Evolutionary conservation across 345 rosid species (phyloP), one percentile per base, ranked within the genome.

Genomic region (Theobroma cacao): DNA sequence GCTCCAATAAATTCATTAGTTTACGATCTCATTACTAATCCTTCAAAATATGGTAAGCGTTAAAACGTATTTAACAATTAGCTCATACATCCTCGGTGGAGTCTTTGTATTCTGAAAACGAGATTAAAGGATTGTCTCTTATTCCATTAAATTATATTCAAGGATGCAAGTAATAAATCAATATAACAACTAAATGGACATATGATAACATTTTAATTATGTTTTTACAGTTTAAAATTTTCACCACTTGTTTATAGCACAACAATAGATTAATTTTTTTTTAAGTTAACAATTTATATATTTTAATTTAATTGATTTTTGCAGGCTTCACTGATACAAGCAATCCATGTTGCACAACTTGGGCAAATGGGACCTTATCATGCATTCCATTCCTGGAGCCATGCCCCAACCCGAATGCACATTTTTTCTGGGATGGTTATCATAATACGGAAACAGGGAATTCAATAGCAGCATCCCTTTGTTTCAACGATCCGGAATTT

Each of bases 371-470:
- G 69, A 87, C 82, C 6, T 76, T 82, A 0, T 40, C 31, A 11
- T 88, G 91, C 79, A 79, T 88, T 26, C 90, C 89, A 12, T 77
- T 30, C 61, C 56, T 76, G 7, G 5, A 15, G 14, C 78, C 93
- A 14, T 88, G 91, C 64, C 53, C 40, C 3, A 65, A 62, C 38
- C 77, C 84, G 0, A 47, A 84, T 52, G 14, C 81, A 9, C 79
- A 81, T 65, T 83, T 78, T 48, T 88, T 88, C 43, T 90, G 87
- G 82, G 90, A 90, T 79, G 93, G 77, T 15, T 87, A 7, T 68
- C 91, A 87, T 62, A 76, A 77, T 26, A 80, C 88, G 1, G 89
- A 87, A 31, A 26, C 64, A 24, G 74, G 65, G 52, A 78, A 66
- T 48, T 80, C 86, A 0, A 8, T 78, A 50, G 53, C 85, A 4